Evolutionary conservation across 768 basidiomycete genomes (phyloP).

Genomic region (Xanthoconium purpureum): DNA sequence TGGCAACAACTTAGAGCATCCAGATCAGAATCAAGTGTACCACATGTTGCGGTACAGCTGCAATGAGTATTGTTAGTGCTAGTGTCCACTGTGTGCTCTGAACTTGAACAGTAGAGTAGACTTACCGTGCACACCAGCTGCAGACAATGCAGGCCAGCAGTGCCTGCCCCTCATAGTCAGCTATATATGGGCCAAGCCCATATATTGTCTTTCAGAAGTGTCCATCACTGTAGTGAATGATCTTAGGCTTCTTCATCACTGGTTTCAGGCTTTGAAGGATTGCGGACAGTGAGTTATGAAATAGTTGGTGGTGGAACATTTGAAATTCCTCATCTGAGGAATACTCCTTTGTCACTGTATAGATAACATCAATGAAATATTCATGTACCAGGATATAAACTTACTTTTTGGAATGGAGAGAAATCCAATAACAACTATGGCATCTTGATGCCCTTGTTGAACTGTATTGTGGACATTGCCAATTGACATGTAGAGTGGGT

Average conservation of each 20-base stretch:
- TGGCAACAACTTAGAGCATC: neutral
- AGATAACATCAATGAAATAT: neutral
- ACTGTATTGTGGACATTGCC: neutral
- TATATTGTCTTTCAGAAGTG: slow-evolving; percentile 18
- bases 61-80: neutral
- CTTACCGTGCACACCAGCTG: neutral
- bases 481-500: slow-evolving; percentile 1
- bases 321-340: slow-evolving; percentile 15
- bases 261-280: slow-evolving; percentile 10
- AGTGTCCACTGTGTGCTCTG: slow-evolving; percentile 22
- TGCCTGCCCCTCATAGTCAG: slow-evolving; percentile 1
- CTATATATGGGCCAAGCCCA: slow-evolving; percentile 3
- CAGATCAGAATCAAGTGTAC: neutral
- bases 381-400: neutral
- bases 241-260: slow-evolving; percentile 26
- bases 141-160: neutral
- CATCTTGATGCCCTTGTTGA: neutral
- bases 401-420: slow-evolving; percentile 33
- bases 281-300: slow-evolving; percentile 18
- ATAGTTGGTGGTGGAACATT: slow-evolving; percentile 30
- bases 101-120: neutral
- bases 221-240: slow-evolving; percentile 30
- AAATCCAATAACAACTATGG: slow-evolving; percentile 16
- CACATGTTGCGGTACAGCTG: neutral
- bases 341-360: slow-evolving; percentile 6